Conservation (phyloP, 768 basidiomycete species). For the Termitomyces eurrhizus region DNA sequence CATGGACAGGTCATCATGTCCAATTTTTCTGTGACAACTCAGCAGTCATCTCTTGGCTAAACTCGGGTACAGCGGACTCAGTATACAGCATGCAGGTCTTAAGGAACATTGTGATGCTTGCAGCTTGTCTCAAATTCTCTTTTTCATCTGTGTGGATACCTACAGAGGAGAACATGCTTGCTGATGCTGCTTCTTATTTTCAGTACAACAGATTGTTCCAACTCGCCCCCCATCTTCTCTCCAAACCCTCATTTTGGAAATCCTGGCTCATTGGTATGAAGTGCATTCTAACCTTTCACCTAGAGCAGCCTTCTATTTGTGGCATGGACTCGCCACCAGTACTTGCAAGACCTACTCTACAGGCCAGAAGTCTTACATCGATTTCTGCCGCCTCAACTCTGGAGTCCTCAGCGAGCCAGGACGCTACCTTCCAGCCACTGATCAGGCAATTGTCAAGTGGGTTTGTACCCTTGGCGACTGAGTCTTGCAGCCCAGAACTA, state of each 20-base stretch:
- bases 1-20: conserved; percentile 18
- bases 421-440: not conserved
- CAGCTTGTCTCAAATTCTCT: no score
- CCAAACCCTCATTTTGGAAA: conserved; percentile 14
- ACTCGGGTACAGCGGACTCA: no score
- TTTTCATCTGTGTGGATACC: no score
- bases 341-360: conserved; percentile 27
- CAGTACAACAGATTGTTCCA: conserved; percentile 12
- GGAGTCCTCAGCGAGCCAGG: not conserved
- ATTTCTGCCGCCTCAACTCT: conserved; percentile 19
- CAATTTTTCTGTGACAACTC: not conserved
- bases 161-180: no score
- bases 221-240: conserved; percentile 18
- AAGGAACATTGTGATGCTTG: no score
- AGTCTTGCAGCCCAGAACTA: conserved; percentile 12
- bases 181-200: conserved; percentile 8
- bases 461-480: conserved; percentile 12
- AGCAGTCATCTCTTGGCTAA: no score
- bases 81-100: no score
- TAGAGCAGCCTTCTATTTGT: conserved; percentile 22
- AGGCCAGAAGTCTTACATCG: conserved; percentile 26
- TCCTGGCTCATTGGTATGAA: conserved; percentile 23
- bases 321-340: conserved; percentile 22
- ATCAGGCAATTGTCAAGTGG: conserved; percentile 18
- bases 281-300: conserved; percentile 12